These are phyloP conservation scores for Taphrina wiesneri DNA, from an alignment of 1,139 yeast genomes.

Conservation along the genomic window DNA sequence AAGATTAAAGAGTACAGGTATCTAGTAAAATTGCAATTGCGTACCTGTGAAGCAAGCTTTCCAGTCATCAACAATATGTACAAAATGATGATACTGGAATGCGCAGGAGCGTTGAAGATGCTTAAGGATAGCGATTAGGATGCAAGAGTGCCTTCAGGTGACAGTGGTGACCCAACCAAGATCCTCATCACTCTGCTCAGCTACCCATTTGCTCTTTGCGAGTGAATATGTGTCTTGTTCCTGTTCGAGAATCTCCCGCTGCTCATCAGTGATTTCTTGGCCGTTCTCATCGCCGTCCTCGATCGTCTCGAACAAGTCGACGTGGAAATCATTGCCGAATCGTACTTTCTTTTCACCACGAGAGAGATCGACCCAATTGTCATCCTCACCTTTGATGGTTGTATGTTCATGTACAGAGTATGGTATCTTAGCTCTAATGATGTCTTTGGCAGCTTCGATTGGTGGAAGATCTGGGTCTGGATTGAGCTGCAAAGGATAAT, in stretches of 20 bases:
- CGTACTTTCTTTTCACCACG: constrained; percentile 32
- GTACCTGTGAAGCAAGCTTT: too few relatives aligned
- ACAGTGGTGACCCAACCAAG: constrained; percentile 24
- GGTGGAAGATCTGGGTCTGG: constrained; percentile 30
- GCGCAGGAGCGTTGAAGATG: neutral
- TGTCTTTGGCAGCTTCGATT: constrained; percentile 31
- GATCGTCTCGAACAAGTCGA: constrained; percentile 27
- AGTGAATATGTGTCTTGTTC: constrained; percentile 4
- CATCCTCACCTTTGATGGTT: constrained; percentile 33
- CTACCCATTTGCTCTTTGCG: constrained; percentile 1
- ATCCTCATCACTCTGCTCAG: constrained; percentile 21
- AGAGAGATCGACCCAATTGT: constrained; percentile 23
- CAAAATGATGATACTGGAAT: neutral
- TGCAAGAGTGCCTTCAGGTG: neutral
- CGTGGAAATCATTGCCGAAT: constrained; percentile 27
- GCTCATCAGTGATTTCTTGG: constrained; percentile 11
- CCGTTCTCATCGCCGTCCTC: constrained; percentile 33
- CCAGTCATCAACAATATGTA: neutral
- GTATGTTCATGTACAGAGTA: constrained; percentile 31
- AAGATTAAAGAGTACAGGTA: too few relatives aligned
- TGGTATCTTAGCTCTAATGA: constrained; percentile 27
- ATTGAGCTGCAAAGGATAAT: constrained; percentile 25
- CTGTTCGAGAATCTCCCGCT: constrained; percentile 8
- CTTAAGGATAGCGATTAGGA: neutral
- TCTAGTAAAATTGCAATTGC: too few relatives aligned